phyloP scores from a whole-genome alignment of 176 grass and related monocot species.

The Oryza meyeriana region DNA sequence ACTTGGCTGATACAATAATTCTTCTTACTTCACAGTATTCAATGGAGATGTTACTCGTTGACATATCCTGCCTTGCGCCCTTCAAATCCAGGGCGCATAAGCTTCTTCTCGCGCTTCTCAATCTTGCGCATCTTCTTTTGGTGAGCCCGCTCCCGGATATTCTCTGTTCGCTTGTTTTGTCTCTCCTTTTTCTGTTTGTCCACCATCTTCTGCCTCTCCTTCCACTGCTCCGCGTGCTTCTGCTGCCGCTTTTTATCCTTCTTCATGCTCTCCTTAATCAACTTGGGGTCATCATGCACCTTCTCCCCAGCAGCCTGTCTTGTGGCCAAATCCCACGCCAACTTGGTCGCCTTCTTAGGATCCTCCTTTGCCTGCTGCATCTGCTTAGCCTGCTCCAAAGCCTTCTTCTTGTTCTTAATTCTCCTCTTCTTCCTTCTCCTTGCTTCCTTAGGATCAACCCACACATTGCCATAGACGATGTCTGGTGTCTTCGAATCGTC shows the following conservation, averaged over 20 bases:
- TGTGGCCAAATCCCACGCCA: conserved; percentile 72
- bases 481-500: conserved; percentile 37
- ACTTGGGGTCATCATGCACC: conserved; percentile 85
- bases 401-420: conserved; percentile 67
- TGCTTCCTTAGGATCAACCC: conserved; percentile 56
- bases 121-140: conserved; percentile 77
- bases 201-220: conserved; percentile 54
- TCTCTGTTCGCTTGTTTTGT: conserved; percentile 57
- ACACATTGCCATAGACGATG: conserved; percentile 66
- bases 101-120: conserved; percentile 96
- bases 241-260: conserved; percentile 68
- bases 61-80: conserved; percentile 83
- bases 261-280: conserved; percentile 84
- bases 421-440: conserved; percentile 68
- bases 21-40: background rate
- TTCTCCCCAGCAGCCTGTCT: conserved; percentile 76
- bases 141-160: conserved; percentile 72
- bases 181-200: conserved; percentile 51
- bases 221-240: conserved; percentile 63
- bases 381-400: conserved; percentile 61
- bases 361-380: conserved; percentile 69
- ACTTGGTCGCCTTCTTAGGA: conserved; percentile 57
- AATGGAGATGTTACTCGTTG: conserved; percentile 39
- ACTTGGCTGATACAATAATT: background rate
- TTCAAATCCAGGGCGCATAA: conserved; percentile 87